Base-by-base conservation (phyloP, 2,329 filamentous ascomycete genomes). In the Colletotrichum coccodes region DNA sequence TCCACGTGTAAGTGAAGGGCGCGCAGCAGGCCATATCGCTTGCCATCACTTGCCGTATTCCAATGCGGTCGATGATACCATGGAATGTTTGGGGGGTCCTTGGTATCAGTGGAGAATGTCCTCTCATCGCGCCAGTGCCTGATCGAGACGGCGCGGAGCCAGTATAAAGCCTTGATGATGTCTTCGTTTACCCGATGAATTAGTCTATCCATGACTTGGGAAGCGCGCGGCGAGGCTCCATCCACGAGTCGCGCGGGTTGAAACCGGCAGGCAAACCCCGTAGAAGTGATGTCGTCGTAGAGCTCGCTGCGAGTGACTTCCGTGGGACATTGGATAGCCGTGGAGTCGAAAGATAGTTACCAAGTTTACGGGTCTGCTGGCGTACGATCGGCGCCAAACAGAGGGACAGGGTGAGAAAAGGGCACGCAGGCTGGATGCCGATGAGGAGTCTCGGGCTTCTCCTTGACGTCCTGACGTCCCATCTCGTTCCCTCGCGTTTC, bases 321-420 rank as follows among this genome's bases (percentile, higher is more conserved):
- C 34, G 61, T 56, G 49, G 16, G 36, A 65, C 40, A n/a, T 28
- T n/a, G 23, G 26, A 44, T 21, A 64, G 60, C 46, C 53, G 34
- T 67, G 60, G 54, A 49, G 52, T 64, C 44, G 47, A 65, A 68
- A 60, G 47, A 65, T 60, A 52, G 32, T 59, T 68, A 65, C 65
- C 47, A 40, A 58, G 28, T 42, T 34, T n/a, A 59, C 54, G 65
- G 65, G 23, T 60, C 61, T 26, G 36, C 61, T 36, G 47, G 42
- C 42, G 47, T 30, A 36, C 23, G 61, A 65, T 60, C 47, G 36
- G 49, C 54, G 56, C 40, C 49, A 16, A 49, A n/a, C 40, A 49
- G 30, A 50, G 40, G 18, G 32, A 42, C 26, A 52, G 26, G 34
- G 28, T 23, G 34, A 49, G 32, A 38, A 38, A 32, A 11, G 32